These are phyloP conservation scores for Fragilariopsis cylindrus DNA, from an alignment of 108 stramenopile genomes.

Conservation along the genomic window DNA sequence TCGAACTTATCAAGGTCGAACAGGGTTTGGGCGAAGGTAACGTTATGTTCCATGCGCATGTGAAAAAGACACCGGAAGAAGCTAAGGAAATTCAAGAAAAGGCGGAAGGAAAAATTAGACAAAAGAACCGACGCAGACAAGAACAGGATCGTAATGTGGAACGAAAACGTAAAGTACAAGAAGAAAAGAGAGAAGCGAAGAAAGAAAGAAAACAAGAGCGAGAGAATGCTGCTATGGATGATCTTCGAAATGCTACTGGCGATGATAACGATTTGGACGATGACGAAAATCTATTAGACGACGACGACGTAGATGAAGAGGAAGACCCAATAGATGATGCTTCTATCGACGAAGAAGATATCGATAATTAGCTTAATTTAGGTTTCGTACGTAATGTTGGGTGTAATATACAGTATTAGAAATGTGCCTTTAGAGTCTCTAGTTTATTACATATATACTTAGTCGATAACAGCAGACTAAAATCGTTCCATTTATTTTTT, in stretches of 20 bases:
- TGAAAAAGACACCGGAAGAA: slow-evolving; percentile 75
- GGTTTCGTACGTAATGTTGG: too few species aligned
- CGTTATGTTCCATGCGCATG: slow-evolving; percentile 97
- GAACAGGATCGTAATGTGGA: slow-evolving; percentile 87
- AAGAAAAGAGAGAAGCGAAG: slow-evolving; percentile 81
- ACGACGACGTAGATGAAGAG: slow-evolving; percentile 36
- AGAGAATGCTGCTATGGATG: slow-evolving; percentile 75
- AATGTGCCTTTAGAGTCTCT: too few species aligned
- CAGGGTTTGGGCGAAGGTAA: slow-evolving; percentile 91
- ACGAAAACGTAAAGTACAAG: slow-evolving; percentile 63
- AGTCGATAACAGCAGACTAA: too few species aligned
- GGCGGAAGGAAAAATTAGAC: slow-evolving; percentile 53
- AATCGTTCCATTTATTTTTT: too few species aligned
- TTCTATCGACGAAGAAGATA: slow-evolving; percentile 24
- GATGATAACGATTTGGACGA: slow-evolving; percentile 41
- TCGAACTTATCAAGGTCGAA: slow-evolving; percentile 95
- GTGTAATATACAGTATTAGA: too few species aligned
- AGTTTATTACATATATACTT: too few species aligned
- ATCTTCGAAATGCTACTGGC: slow-evolving; percentile 47
- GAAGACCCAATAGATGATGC: slow-evolving; percentile 27
- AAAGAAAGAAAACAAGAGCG: slow-evolving; percentile 67
- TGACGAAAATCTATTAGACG: slow-evolving; percentile 38
- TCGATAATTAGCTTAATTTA: neutral
- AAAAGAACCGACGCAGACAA: slow-evolving; percentile 77
- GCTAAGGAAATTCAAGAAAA: slow-evolving; percentile 63